Conservation (phyloP, 208 protist species). For the Leishmania mexicana region DNA sequence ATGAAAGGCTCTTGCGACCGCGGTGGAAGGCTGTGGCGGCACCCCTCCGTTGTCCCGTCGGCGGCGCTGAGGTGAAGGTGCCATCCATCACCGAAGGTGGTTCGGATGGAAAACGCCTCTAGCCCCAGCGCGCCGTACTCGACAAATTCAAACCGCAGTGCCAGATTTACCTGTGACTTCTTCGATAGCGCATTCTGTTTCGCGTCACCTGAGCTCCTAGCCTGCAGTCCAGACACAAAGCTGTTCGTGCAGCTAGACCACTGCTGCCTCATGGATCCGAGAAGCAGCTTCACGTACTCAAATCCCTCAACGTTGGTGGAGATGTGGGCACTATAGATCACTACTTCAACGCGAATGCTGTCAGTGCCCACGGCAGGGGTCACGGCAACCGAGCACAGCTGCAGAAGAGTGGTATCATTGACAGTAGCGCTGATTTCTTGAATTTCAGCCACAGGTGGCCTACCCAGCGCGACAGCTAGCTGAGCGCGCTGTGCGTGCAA, state of each 20-base stretch:
- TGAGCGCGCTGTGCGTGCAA: slow-evolving; percentile 7
- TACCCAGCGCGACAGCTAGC: neutral
- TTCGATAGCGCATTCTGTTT: neutral
- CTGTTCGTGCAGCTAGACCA: slow-evolving; percentile 3
- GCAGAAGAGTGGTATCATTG: slow-evolving; percentile 13
- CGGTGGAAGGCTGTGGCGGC: slow-evolving; percentile 33
- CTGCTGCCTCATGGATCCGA: slow-evolving; percentile 4
- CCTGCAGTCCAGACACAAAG: neutral
- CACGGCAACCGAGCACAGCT: slow-evolving; percentile 19
- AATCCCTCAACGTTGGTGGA: slow-evolving; percentile 32
- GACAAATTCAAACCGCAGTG: slow-evolving; percentile 21
- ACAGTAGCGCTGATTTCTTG: slow-evolving; percentile 12
- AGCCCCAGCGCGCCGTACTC: slow-evolving; percentile 28
- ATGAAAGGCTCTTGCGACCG: slow-evolving; percentile 24
- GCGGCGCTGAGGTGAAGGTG: slow-evolving; percentile 35
- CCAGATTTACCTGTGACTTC: neutral
- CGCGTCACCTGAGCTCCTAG: neutral
- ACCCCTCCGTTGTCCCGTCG: slow-evolving; percentile 32
- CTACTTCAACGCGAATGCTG: slow-evolving; percentile 2
- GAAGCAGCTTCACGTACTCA: slow-evolving; percentile 21
- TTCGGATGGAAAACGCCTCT: slow-evolving; percentile 16
- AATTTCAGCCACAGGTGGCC: slow-evolving; percentile 6
- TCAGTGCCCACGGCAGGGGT: neutral
- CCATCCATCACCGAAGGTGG: slow-evolving; percentile 42
- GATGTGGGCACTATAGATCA: slow-evolving; percentile 9